phyloP scores from a whole-genome alignment of 441 rosid genomes.

The Dalechampia spathulata region DNA sequence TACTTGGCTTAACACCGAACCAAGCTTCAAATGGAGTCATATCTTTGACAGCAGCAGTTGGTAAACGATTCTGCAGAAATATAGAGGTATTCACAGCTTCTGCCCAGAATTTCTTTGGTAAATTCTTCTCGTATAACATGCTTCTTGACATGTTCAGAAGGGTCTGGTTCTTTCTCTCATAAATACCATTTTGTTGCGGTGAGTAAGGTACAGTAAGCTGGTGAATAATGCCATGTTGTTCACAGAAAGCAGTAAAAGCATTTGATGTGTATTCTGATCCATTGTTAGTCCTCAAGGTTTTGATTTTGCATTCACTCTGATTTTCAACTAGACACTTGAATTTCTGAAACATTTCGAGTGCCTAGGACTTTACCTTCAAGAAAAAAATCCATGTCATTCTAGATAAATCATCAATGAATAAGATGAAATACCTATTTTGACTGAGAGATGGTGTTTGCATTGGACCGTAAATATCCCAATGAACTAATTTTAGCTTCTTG shows the following conservation, averaged over 20 bases:
- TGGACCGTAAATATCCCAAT: not conserved
- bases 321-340: too few species aligned
- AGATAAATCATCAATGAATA: not conserved
- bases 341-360: too few species aligned
- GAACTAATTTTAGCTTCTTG: not conserved
- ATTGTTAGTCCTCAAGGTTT: not conserved
- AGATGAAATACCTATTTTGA: not conserved
- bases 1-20: not conserved
- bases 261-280: not conserved
- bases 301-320: not conserved
- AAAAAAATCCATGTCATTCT: not conserved
- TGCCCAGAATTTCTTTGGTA: not conserved
- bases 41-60: not conserved
- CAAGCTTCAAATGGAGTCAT: not conserved
- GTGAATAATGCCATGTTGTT: not conserved
- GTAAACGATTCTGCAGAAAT: not conserved
- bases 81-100: not conserved
- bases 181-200: not conserved
- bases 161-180: not conserved
- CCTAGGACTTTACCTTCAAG: not conserved
- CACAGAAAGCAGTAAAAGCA: not conserved
- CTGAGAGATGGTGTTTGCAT: not conserved
- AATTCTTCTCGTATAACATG: not conserved
- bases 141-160: not conserved
- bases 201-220: not conserved